Evolutionary conservation across 2,329 filamentous ascomycete species (phyloP), one percentile per base, ranked within the genome.

Genomic region (Knufia fluminis): DNA sequence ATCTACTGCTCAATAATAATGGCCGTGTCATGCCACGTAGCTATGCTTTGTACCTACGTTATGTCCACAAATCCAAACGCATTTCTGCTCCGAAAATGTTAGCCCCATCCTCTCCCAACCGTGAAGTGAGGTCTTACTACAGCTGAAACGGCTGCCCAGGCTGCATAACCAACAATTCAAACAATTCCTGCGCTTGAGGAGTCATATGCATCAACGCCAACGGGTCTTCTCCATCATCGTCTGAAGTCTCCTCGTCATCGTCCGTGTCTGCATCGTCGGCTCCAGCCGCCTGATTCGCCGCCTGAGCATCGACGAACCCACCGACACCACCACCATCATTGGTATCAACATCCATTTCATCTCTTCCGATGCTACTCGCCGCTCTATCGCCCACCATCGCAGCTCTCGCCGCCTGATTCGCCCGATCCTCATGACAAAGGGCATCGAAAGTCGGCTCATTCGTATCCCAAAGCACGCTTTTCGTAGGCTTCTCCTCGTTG

Each of bases 401-500:
- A 6, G 38, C 38, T 40, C 19, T 17, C 4, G 17, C 19, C 23
- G 45, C 22, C 36, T 19, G 6, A 3, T 17, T n/a, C n/a, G 17
- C 20, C 16, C 31, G 17, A 35, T 48, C 20, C 35, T 22, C 7
- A 23, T 33, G 23, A 10, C 19, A 16, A 17, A 39, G 17, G 16
- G 39, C 39, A 8, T 42, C 38, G 16, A 42, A 16, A 14, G 46
- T 19, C 24, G 38, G 38, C 12, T 42, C n/a, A 2, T 7, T 20
- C 4, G 52, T 54, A 40, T 57, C 49, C 57, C 57, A 59, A 10
- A 58, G 32, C 12, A 40, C 50, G 33, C 44, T 52, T 16, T 17
- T 40, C 35, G 10, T 54, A 14, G 57, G 57, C 41, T 53, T 53
- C 10, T 59, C 56, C 45, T 59, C 57, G 22, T 50, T 48, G 47